Base-by-base conservation (phyloP, 768 basidiomycete genomes). In the Lyophyllum semitale region DNA sequence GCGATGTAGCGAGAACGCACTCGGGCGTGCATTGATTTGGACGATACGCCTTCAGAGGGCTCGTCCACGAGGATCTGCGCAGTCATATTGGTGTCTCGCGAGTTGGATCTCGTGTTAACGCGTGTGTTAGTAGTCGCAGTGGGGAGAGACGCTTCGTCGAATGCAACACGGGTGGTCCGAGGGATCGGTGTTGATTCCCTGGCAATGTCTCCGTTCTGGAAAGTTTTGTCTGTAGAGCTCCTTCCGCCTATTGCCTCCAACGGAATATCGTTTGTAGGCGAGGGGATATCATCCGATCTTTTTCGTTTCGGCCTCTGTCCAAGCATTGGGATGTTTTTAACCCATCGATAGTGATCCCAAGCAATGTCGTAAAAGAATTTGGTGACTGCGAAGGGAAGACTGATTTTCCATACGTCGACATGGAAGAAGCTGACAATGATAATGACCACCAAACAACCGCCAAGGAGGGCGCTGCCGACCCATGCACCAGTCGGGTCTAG, bases 321-420 rank as follows among this genome's bases (percentile, higher is more conserved):
- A 59, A 46, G 58, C 59, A 68, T 66, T 6, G 59, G 59, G 8
- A 68, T 68, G 13, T 61, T 48, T n/a, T 63, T 70, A 0, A 58
- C 58, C 58, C 66, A 73, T 20, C 78, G 73, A 65, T 81, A 83
- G 61, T 80, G 72, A 64, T 87, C 84, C 83, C 84, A 81, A 41
- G 66, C 65, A 25, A 82, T 40, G 64, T 98, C 94, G 45, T 87
- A 84, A 5, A 81, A 32, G 33, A 95, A 77, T 70, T 93, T 94
- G 50, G 82, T 67, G 0, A 78, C 66, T 0, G 92, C 93, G 44
- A 93, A 93, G 0, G 95, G 93, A 11, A 93, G 78, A 3, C 84
- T 89, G 44, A 96, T 89, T 71, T 80, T 84, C 89, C 91, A 94
- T 2, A 92, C 89, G 49, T 92, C 88, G 17, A 92, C 76, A 43